Evolutionary conservation across 2,329 filamentous ascomycete species (phyloP).

Genomic region (Zymoseptoria crescenta): DNA sequence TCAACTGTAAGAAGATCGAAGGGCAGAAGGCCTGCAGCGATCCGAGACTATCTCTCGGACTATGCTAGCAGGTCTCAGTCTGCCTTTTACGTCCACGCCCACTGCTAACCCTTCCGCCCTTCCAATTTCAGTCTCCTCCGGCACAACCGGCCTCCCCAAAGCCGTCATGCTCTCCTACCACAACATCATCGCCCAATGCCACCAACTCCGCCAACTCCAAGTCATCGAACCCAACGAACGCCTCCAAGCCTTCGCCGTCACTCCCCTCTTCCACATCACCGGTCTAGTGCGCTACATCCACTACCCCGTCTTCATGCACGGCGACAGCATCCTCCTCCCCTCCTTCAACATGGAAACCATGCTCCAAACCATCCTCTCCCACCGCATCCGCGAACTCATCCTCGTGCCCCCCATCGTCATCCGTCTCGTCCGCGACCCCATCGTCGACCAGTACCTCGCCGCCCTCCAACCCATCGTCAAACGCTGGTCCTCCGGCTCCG

Average conservation of each 20-base stretch:
- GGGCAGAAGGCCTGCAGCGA: too few relatives aligned
- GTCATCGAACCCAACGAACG: constrained; percentile 40
- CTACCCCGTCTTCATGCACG: constrained; percentile 54
- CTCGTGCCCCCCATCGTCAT: constrained; percentile 55
- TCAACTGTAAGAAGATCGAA: constrained; percentile 30
- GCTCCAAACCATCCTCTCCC: constrained; percentile 43
- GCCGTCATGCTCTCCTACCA: constrained; percentile 44
- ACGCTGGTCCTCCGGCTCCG: constrained; percentile 53
- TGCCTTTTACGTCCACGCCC: too few relatives aligned
- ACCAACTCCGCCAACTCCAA: constrained; percentile 46
- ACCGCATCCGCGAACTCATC: constrained; percentile 48
- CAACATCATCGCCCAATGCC: constrained; percentile 51
- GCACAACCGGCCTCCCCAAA: constrained; percentile 34
- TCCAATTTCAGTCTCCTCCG: not conserved
- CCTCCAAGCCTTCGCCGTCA: constrained; percentile 45
- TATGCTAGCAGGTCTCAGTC: too few relatives aligned
- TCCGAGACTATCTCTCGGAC: too few relatives aligned
- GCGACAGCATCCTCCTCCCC: constrained; percentile 55
- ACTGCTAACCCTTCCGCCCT: not conserved
- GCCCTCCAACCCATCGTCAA: constrained; percentile 37
- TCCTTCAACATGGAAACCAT: constrained; percentile 53
- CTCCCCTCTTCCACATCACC: constrained; percentile 56
- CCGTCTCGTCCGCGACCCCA: constrained; percentile 49
- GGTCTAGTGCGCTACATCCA: constrained; percentile 55
- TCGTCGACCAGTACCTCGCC: constrained; percentile 48